Base-by-base conservation (phyloP, 371 early-diverging fungal genomes). In the Furculomyces boomerangus region DNA sequence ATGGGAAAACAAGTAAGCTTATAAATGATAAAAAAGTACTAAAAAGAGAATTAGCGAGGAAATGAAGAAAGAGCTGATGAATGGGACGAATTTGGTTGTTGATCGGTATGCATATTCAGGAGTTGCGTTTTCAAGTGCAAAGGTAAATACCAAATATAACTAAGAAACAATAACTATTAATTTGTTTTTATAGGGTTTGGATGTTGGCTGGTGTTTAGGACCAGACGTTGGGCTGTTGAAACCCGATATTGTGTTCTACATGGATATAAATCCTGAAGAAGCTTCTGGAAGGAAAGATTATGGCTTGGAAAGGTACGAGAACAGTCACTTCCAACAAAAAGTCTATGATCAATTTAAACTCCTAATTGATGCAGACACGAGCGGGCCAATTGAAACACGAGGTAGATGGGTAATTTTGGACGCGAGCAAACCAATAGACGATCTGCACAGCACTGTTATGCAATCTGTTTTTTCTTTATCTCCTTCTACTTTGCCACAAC, bases 41-140 rank as follows among this genome's bases (percentile, higher is more conserved):
- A 35, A 35, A 35, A 35, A 35, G 7, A 16, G 10, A 10, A 10
- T 35, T 35, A 51, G 52, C 37, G 71, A 73, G 28, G 26, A 60
- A 1, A 72, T 84, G 64, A 69, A 62, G 46, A 56, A 62, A 1
- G 68, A 69, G 51, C 64, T 93, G 27, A 62, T 69, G 28, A 54
- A 52, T 16, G 92, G 93, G 25, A 80, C 61, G 0, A 80, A 86
- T 10, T 57, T 97, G 22, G 72, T 99, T 3, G 88, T 92, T 2
- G 99, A 99, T 71, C 79, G 99, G 50, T 99, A 99, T 66, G 90
- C 92, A 0, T 93, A 87, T 60, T 95, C 97, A 2, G 99, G 99
- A 14, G 89, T 90, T 1, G 92, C 90, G 0, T 98, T 88, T 64
- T 85, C 94, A 1, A 77, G 83, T 3, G 93, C 94, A 46, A 94